Conservation (phyloP, 805 yeast genomes). For the Yamadazyma akitaensis region DNA sequence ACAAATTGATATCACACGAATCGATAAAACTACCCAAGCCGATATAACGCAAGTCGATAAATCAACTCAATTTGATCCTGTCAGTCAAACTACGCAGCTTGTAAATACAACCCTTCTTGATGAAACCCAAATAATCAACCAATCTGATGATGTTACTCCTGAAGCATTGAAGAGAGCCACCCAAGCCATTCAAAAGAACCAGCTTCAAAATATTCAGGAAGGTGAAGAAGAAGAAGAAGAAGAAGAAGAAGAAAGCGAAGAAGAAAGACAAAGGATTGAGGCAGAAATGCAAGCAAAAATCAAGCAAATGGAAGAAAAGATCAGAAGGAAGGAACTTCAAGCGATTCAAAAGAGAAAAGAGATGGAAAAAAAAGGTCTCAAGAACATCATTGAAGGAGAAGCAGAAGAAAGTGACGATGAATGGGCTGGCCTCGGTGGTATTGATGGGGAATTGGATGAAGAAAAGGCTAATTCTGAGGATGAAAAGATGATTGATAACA, state of each 20-base stretch:
- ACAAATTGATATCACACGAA: conserved; percentile 1
- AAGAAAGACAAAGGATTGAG: conserved; percentile 21
- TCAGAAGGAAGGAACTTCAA: conserved; percentile 32
- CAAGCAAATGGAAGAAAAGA: conserved; percentile 38
- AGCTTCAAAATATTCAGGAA: conserved; percentile 13
- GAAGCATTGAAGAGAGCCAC: conserved; percentile 23
- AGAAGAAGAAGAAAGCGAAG: conserved; percentile 20
- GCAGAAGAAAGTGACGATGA: conserved; percentile 91
- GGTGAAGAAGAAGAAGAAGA: conserved; percentile 7
- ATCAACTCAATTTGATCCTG: background rate
- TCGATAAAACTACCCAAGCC: background rate
- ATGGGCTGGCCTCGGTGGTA: conserved; percentile 79
- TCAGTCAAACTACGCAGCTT: background rate
- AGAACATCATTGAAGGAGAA: conserved; percentile 68
- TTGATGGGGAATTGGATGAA: conserved; percentile 54
- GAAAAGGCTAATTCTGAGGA: conserved; percentile 67
- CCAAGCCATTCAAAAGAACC: conserved; percentile 17
- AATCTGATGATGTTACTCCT: conserved; percentile 28
- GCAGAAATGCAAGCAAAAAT: conserved; percentile 27
- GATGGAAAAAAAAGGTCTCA: conserved; percentile 56
- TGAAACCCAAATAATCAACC: conserved; percentile 12
- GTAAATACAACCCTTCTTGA: background rate
- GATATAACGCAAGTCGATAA: background rate
- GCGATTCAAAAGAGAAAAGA: conserved; percentile 41
- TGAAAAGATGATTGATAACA: conserved; percentile 75